A percentile compares a stretch with the other conserved stretches of the same genome.
These are phyloP conservation scores for Venustampulla echinocandica DNA, from an alignment of 495 filamentous ascomycete species.

Conservation along the genomic window DNA sequence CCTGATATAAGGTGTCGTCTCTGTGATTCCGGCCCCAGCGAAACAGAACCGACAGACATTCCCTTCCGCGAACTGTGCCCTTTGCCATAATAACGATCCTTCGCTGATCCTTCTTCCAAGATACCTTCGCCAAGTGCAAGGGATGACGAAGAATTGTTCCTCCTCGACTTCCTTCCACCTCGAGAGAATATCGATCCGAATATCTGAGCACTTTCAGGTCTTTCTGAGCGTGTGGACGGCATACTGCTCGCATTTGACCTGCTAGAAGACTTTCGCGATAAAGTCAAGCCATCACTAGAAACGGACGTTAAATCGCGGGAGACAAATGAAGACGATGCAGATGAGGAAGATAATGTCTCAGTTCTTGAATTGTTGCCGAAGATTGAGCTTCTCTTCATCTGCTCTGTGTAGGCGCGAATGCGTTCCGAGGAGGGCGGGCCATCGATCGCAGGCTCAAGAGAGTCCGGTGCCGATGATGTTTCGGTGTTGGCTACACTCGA, in stretches of 20 bases:
- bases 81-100: slow-evolving; percentile 14
- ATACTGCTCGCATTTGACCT: slow-evolving; percentile 37
- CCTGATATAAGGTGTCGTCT: slow-evolving; percentile 55
- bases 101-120: slow-evolving; percentile 13
- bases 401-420: slow-evolving; percentile 41
- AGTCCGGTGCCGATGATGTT: slow-evolving; percentile 3
- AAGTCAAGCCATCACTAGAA: slow-evolving; percentile 10
- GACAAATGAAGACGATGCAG: slow-evolving; percentile 37
- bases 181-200: slow-evolving; percentile 42
- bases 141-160: slow-evolving; percentile 13
- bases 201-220: slow-evolving; percentile 45
- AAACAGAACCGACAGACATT: neutral
- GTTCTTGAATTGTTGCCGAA: slow-evolving; percentile 27
- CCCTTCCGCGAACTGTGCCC: neutral
- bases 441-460: slow-evolving; percentile 40
- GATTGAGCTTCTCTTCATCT: slow-evolving; percentile 39
- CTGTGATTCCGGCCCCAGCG: neutral
- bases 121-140: slow-evolving; percentile 2
- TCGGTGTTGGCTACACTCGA: slow-evolving; percentile 5
- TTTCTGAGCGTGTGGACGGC: slow-evolving; percentile 30
- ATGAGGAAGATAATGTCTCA: slow-evolving; percentile 34
- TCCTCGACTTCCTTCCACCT: slow-evolving; percentile 11
- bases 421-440: slow-evolving; percentile 46
- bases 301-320: slow-evolving; percentile 17
- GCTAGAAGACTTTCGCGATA: slow-evolving; percentile 41